A percentile compares a stretch with the other conserved stretches of the same genome.
phyloP scores from a whole-genome alignment of 2,329 filamentous ascomycete genomes.

The Hypoxylon sp. region DNA sequence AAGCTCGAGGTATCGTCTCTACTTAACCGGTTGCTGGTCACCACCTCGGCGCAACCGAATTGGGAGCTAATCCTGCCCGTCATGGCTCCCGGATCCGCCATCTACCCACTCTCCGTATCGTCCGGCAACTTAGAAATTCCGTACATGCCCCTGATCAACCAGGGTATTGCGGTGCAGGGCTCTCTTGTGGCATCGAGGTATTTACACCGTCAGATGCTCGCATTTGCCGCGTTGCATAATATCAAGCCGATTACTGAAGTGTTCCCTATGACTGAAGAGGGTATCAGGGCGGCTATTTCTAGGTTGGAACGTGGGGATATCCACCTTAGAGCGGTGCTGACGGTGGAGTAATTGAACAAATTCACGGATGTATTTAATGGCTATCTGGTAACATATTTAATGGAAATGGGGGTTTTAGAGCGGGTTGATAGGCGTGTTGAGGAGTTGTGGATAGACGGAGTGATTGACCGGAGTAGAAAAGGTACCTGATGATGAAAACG shows the following conservation, averaged over 20 bases:
- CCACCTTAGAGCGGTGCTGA: constrained; percentile 54
- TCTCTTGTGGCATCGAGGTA: constrained; percentile 66
- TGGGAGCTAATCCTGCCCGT: constrained; percentile 58
- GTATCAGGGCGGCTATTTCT: constrained; percentile 55
- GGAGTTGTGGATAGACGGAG: not conserved
- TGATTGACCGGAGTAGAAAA: not conserved
- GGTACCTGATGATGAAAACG: not conserved
- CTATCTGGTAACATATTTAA: not conserved
- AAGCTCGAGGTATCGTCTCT: constrained; percentile 48
- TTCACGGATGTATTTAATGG: not conserved
- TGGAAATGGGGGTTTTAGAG: not conserved
- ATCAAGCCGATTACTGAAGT: constrained; percentile 69
- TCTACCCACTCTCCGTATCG: constrained; percentile 68
- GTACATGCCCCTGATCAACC: constrained; percentile 66
- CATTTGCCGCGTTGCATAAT: constrained; percentile 68
- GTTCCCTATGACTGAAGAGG: constrained; percentile 64
- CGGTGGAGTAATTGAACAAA: constrained; percentile 18
- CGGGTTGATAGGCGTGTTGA: not conserved
- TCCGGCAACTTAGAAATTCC: constrained; percentile 66
- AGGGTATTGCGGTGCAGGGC: constrained; percentile 70
- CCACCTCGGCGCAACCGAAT: constrained; percentile 57
- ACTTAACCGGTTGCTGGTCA: constrained; percentile 58
- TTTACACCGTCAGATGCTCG: constrained; percentile 69
- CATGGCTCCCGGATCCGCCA: constrained; percentile 64
- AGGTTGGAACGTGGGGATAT: constrained; percentile 56